phyloP scores from a whole-genome alignment of 2,329 filamentous ascomycete species.

The Hymenoscyphus salicellus region DNA sequence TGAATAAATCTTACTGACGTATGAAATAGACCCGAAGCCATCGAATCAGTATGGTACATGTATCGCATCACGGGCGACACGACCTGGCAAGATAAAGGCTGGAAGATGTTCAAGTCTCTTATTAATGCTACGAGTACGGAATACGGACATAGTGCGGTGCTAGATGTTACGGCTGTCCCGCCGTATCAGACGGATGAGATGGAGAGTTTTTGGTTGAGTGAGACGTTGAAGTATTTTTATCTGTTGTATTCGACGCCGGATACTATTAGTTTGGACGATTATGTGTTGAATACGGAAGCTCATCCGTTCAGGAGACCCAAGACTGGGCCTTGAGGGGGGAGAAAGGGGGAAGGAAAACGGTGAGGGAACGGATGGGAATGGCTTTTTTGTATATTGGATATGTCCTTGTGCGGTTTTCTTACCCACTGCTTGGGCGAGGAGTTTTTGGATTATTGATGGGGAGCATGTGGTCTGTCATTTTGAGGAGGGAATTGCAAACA shows the following conservation, averaged over 20 bases:
- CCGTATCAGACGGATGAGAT: slow-evolving; percentile 57
- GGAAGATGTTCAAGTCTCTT: slow-evolving; percentile 78
- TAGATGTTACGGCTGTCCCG: slow-evolving; percentile 51
- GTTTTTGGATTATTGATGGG: too few species aligned
- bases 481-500: too few species aligned
- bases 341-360: not conserved
- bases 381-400: not conserved
- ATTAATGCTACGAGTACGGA: slow-evolving; percentile 63
- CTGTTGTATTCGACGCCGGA: slow-evolving; percentile 70
- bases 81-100: slow-evolving; percentile 75
- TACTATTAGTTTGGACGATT: slow-evolving; percentile 62
- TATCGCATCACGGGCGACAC: slow-evolving; percentile 83
- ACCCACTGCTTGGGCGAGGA: too few species aligned
- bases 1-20: too few species aligned
- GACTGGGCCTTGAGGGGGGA: not conserved
- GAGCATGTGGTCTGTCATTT: too few species aligned
- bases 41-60: slow-evolving; percentile 86
- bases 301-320: slow-evolving; percentile 35
- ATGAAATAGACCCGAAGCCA: slow-evolving; percentile 67
- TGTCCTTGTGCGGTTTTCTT: not conserved
- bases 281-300: slow-evolving; percentile 53
- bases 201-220: slow-evolving; percentile 88
- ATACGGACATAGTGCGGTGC: slow-evolving; percentile 67
- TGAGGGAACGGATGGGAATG: not conserved
- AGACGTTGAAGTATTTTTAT: slow-evolving; percentile 92